Base-by-base conservation (phyloP, 2,329 filamentous ascomycete genomes). In the Claviceps quebecensis region DNA sequence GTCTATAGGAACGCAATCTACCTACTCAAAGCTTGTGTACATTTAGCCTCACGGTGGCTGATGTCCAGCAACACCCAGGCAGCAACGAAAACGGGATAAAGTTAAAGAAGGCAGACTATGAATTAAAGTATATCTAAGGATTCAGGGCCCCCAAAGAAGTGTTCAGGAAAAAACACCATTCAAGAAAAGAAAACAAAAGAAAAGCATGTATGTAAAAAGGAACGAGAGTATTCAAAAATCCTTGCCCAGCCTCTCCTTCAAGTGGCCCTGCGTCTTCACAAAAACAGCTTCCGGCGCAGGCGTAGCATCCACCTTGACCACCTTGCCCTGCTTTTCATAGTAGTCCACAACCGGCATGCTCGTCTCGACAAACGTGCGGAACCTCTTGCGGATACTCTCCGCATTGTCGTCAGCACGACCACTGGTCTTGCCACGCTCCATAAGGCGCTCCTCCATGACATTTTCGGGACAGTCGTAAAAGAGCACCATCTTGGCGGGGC, bases 271-370 rank as follows among this genome's bases (percentile, higher is more conserved):
- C 1, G 79, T 83, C 49, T 69, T 71, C 57, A 65, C 63, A 61
- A 77, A 81, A 47, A 84, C 80, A 29, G 65, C 75, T 29, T 87
- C 81, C 2, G 87, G 83, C 7, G 69, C 61, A 44, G 79, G 76
- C 26, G 81, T 84, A 34, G 90, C 87, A 60, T 83, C 75, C 45
- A 97, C 77, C 71, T 83, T 86, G 65, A 95, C 79, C 16, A 97
- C 88, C 64, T 83, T 83, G 60, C 79, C 81, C 69, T 90, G 74
- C 61, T 75, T 74, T 63, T 84, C 82, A 67, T 86, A 97, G 65
- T 87, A 80, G 59, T 95, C 78, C 51, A 98, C 88, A 46, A 97
- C 93, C 26, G 93, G 93, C 91, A 97, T 96, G 71, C 88, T 95
- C 2, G 89, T 95, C 70, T 97, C 89, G 60, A 94, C 74, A 65